Evolutionary conservation across 2,329 filamentous ascomycete genomes (phyloP), one percentile per base, ranked within the genome.

Genomic region (Penicillium vulpinum): DNA sequence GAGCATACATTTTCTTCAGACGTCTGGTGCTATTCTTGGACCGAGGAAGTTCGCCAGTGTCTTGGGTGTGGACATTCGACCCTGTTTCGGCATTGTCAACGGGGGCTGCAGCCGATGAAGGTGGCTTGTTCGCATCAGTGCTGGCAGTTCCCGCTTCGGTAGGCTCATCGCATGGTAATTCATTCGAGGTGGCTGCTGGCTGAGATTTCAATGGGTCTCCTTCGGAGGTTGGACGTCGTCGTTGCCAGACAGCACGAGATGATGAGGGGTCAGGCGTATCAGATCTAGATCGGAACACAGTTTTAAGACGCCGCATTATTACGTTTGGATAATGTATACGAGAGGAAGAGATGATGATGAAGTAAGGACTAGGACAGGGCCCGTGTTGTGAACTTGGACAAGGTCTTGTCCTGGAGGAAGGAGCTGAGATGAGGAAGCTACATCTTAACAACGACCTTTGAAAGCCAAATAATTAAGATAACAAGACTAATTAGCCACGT

Each of bases 231-330:
- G 50, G 64, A 36, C 45, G 58, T 10, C 53, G 36, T 16, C 60
- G 51, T 41, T 49, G 43, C 62, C 64, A 62, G 36, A 45, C 22
- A 26, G 33, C 48, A 49, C 55, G 59, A 50, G 58, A 22, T 35
- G 48, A 16, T 47, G 48, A 45, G 51, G 41, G 35, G 21, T 52
- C 11, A 3, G 57, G 40, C 4, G 45, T 15, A n/a, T 52, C 47
- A 1, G 54, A 39, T 26, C 52, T 59, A 6, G 56, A 44, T 24
- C 59, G 48, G 31, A 60, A 60, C 2, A 63, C 54, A 24, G 39
- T 21, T 33, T 28, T 57, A 46, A 66, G 50, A 22, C 51, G 47
- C 28, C 55, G 38, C 62, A 65, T 66, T 33, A 11, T 60, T 50
- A 41, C 40, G 21, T 18, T 41, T 29, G 15, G 41, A 54, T 57